phyloP scores from a whole-genome alignment of 257 asterid species.

The Misopates orontium region DNA sequence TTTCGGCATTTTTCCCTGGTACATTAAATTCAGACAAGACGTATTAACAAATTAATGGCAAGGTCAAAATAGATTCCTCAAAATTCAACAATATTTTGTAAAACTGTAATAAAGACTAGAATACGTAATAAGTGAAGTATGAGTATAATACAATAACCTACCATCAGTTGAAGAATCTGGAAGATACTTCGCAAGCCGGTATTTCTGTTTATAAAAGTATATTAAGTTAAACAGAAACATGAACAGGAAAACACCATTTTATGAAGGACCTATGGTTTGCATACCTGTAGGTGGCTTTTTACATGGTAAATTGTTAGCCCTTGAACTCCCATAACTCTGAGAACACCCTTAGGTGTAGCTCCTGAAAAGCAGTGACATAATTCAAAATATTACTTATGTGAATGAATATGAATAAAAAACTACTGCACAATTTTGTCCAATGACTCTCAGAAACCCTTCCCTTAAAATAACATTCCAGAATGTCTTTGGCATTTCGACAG shows the following conservation, averaged over 20 bases:
- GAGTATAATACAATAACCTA: slow-evolving; percentile 33
- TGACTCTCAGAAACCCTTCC: not conserved
- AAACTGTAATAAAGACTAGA: slow-evolving; percentile 17
- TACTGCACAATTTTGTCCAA: slow-evolving; percentile 3
- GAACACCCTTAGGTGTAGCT: slow-evolving; percentile 99
- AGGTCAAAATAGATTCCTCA: not conserved
- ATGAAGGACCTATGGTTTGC: slow-evolving; percentile 13
- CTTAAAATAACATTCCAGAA: not conserved
- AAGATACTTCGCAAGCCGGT: slow-evolving; percentile 97
- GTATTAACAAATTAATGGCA: slow-evolving; percentile 23
- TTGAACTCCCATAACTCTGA: slow-evolving; percentile 97
- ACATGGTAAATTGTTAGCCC: slow-evolving; percentile 97
- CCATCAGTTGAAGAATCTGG: slow-evolving; percentile 97
- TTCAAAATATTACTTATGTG: slow-evolving; percentile 21
- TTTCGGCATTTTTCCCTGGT: slow-evolving; percentile 75
- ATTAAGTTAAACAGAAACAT: slow-evolving; percentile 24
- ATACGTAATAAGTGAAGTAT: slow-evolving; percentile 3
- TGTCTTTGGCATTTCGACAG: not conserved
- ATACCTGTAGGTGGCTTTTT: slow-evolving; percentile 97
- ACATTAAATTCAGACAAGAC: slow-evolving; percentile 27
- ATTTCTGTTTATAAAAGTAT: slow-evolving; percentile 61
- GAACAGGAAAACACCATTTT: slow-evolving; percentile 20
- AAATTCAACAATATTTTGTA: not conserved
- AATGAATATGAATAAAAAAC: slow-evolving; percentile 10
- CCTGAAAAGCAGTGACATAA: slow-evolving; percentile 51